A percentile compares a stretch with the other conserved stretches of the same genome.
These are phyloP conservation scores for Blastocystis sp. DNA, from an alignment of 352 stramenopile species.

Conservation along the genomic window DNA sequence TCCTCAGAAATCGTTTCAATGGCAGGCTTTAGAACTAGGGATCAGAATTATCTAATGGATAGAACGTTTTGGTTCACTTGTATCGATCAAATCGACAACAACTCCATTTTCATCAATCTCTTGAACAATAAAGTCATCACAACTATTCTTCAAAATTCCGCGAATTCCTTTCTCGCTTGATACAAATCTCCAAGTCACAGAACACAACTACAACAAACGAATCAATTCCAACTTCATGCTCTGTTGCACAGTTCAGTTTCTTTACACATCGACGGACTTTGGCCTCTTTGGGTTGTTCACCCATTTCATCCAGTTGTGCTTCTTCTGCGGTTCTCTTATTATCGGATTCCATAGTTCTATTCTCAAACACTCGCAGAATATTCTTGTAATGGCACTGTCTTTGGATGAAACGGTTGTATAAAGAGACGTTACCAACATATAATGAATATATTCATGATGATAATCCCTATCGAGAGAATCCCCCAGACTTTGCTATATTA, in stretches of 20 bases:
- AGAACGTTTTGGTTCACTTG: constrained; percentile 6
- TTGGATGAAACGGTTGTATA: constrained; percentile 30
- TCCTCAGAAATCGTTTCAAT: constrained; percentile 37
- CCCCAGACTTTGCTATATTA: constrained; percentile 18
- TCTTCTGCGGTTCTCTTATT: background rate
- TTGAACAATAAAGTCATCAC: constrained; percentile 60
- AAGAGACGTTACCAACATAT: background rate
- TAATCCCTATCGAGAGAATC: constrained; percentile 59
- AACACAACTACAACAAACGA: background rate
- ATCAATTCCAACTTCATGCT: constrained; percentile 53
- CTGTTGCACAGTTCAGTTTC: constrained; percentile 9
- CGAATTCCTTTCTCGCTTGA: constrained; percentile 14
- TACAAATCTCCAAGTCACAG: background rate
- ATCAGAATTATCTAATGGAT: background rate
- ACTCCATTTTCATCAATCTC: constrained; percentile 50
- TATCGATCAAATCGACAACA: constrained; percentile 18
- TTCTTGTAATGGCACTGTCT: background rate
- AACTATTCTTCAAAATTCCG: constrained; percentile 43
- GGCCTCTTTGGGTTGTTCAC: background rate
- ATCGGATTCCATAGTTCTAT: background rate
- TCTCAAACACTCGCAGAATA: background rate
- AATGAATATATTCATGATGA: constrained; percentile 29
- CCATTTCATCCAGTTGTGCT: background rate
- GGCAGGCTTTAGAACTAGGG: background rate
- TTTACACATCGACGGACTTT: background rate